phyloP scores from a whole-genome alignment of 495 filamentous ascomycete species.

The Aspergillus carlsbadensis region DNA sequence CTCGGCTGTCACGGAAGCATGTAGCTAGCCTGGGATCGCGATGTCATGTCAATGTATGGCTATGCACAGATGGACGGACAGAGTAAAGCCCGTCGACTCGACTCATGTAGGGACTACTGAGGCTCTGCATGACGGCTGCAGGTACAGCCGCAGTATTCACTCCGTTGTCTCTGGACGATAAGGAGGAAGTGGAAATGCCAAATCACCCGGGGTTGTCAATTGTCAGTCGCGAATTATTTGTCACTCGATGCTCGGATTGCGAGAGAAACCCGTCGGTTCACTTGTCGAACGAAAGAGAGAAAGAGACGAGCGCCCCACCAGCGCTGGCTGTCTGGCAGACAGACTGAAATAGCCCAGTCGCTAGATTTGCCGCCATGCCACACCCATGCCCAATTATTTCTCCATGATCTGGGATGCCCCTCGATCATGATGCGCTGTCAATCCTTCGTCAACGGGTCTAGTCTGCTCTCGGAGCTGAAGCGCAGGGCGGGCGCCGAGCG shows the following conservation, averaged over 20 bases:
- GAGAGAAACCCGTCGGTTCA: no score
- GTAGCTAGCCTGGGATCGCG: not conserved
- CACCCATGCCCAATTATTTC: not conserved
- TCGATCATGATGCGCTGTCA: conserved; percentile 4
- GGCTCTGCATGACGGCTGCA: conserved; percentile 23
- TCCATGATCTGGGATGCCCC: not conserved
- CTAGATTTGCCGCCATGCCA: not conserved
- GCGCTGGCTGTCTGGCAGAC: not conserved
- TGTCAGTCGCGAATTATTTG: not conserved
- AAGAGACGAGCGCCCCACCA: no score
- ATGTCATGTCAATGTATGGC: not conserved
- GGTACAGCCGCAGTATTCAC: conserved; percentile 9
- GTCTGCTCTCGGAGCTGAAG: not conserved
- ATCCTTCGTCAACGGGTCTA: not conserved
- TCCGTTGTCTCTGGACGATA: conserved; percentile 1
- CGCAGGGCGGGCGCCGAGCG: not conserved
- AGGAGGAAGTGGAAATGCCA: not conserved
- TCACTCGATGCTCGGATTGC: no score
- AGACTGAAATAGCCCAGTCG: not conserved
- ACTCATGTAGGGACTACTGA: conserved; percentile 12
- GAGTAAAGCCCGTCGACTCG: not conserved
- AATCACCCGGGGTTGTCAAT: no score
- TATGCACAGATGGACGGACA: not conserved
- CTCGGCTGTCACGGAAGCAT: no score
- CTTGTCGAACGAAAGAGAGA: no score